A percentile compares a stretch with the other conserved stretches of the same genome.
phyloP scores from a whole-genome alignment of 1,139 yeast species.

The Debaryomycetaceae sp. region DNA sequence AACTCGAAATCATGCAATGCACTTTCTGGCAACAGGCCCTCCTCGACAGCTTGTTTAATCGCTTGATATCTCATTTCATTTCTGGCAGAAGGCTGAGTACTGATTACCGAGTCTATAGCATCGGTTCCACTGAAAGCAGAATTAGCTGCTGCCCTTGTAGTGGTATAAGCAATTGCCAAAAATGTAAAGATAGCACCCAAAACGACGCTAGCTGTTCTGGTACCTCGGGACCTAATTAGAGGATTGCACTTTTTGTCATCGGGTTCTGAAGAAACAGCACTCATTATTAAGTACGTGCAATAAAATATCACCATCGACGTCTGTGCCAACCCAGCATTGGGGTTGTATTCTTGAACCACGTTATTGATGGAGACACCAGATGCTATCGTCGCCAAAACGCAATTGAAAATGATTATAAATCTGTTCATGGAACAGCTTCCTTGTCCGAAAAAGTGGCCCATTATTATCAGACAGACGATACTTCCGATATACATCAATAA shows the following conservation, averaged over 20 bases:
- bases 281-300: slow-evolving; percentile 86
- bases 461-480: slow-evolving; percentile 65
- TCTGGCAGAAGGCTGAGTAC: slow-evolving; percentile 57
- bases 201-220: slow-evolving; percentile 84
- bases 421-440: slow-evolving; percentile 90
- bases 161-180: slow-evolving; percentile 93
- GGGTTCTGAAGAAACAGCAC: slow-evolving; percentile 96
- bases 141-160: slow-evolving; percentile 90
- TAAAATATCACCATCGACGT: slow-evolving; percentile 93
- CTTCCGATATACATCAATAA: slow-evolving; percentile 76
- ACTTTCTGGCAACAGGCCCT: slow-evolving; percentile 90
- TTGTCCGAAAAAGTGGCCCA: slow-evolving; percentile 82
- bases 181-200: slow-evolving; percentile 93
- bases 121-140: slow-evolving; percentile 53
- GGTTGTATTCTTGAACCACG: slow-evolving; percentile 84
- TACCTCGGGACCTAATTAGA: slow-evolving; percentile 79
- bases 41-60: slow-evolving; percentile 87
- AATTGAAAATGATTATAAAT: slow-evolving; percentile 76
- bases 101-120: slow-evolving; percentile 21
- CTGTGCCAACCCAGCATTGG: slow-evolving; percentile 95
- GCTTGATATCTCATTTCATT: slow-evolving; percentile 85
- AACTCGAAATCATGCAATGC: slow-evolving; percentile 74
- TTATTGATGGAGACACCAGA: slow-evolving; percentile 77
- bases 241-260: slow-evolving; percentile 94
- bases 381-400: slow-evolving; percentile 60